Evolutionary conservation across 2,329 filamentous ascomycete species (phyloP), one percentile per base, ranked within the genome.

Genomic region (Pyrenophora tritici-repentis): DNA sequence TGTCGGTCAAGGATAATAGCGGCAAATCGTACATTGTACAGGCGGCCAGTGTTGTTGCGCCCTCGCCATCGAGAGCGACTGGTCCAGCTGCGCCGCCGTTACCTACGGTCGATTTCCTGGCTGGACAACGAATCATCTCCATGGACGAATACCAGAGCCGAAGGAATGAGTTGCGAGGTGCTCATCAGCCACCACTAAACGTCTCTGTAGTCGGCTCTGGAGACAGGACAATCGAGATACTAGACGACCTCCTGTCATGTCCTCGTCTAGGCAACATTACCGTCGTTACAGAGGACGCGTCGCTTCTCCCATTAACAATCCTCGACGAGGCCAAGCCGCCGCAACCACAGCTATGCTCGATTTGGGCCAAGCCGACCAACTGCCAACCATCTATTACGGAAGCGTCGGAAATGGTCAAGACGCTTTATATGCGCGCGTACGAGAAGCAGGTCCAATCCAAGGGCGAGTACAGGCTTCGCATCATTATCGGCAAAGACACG

Each of bases 361-460:
- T 73, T 37, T 73, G 70, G 70, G 61, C 65, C 13, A 69, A 66
- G 50, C 66, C 67, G 12, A 53, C 62, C 8, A 58, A 48, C 45
- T 56, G 59, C 18, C 55, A 58, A 6, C 61, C 62, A 35, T 52
- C 49, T 3, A 47, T 71, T 1, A 48, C 60, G 0, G 63, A 59
- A 4, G 56, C 67, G 6, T 63, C 70, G 13, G 68, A 70, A 43
- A 56, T 71, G 22, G 50, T 73, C 7, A 66, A 70, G 43, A 54
- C 48, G n/a, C 68, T 73, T 39, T 73, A 73, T 49, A 54, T 59
- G 56, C 65, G 63, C 9, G 70, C 63, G 29, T 73, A 73, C 38
- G 70, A 73, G 53, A 73, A 72, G 51, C 63, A 70, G 47, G 59
- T 73, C 31, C 59, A 61, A 18, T 70, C 63, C 58, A 71, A 69